A percentile compares a stretch with the other conserved stretches of the same genome.
phyloP scores from a whole-genome alignment of 1,139 yeast genomes.

The Candida sanyaensis region DNA sequence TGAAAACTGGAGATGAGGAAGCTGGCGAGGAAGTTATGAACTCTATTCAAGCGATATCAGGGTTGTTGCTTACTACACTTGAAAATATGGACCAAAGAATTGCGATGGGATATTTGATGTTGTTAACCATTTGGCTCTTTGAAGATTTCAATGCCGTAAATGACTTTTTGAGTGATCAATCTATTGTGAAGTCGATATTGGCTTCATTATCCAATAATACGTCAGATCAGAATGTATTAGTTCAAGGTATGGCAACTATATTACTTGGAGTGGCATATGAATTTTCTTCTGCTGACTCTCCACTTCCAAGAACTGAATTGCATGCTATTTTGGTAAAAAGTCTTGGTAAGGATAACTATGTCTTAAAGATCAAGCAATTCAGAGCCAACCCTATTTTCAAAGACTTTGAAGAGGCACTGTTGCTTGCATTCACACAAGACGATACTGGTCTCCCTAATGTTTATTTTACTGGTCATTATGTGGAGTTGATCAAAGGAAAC shows the following conservation, averaged over 20 bases:
- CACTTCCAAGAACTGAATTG: slow-evolving; percentile 66
- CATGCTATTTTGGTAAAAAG: slow-evolving; percentile 62
- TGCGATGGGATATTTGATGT: slow-evolving; percentile 75
- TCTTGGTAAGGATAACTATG: slow-evolving; percentile 82
- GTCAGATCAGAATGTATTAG: slow-evolving; percentile 56
- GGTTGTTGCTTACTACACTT: slow-evolving; percentile 68
- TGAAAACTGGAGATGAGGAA: slow-evolving; percentile 67
- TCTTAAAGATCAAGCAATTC: slow-evolving; percentile 72
- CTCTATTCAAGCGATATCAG: slow-evolving; percentile 80
- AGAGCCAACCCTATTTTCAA: slow-evolving; percentile 58
- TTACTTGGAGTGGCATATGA: slow-evolving; percentile 81
- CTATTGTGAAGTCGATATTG: slow-evolving; percentile 66
- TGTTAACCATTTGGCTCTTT: slow-evolving; percentile 74
- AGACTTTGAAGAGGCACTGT: slow-evolving; percentile 43
- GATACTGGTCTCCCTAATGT: slow-evolving; percentile 87
- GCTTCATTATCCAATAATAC: slow-evolving; percentile 66
- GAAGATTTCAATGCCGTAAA: slow-evolving; percentile 77
- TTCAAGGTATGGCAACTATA: slow-evolving; percentile 75
- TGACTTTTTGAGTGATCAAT: slow-evolving; percentile 70
- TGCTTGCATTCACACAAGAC: slow-evolving; percentile 44
- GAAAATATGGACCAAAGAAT: slow-evolving; percentile 71
- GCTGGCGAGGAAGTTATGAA: slow-evolving; percentile 74
- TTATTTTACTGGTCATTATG: slow-evolving; percentile 67
- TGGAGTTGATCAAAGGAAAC: slow-evolving; percentile 68
- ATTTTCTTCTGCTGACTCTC: slow-evolving; percentile 72